A percentile compares a stretch with the other conserved stretches of the same genome.
phyloP scores from a whole-genome alignment of 2,329 filamentous ascomycete species.

The Huntiella abstrusa region DNA sequence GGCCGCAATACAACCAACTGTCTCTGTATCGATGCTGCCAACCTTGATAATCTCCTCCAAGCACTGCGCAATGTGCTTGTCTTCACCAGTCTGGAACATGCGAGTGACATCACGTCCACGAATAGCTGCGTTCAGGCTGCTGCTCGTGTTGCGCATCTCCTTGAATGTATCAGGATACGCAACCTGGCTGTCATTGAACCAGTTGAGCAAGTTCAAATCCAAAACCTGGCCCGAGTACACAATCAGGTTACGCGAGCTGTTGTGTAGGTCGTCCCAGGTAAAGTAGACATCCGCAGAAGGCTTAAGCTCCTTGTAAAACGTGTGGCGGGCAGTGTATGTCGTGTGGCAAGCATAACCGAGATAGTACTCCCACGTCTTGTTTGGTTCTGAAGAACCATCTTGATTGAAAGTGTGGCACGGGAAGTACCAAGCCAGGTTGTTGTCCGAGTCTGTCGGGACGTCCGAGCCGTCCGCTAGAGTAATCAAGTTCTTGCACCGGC shows the following conservation, averaged over 20 bases:
- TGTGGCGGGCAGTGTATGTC: conserved; percentile 41
- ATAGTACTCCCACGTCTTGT: conserved; percentile 57
- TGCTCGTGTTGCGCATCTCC: conserved; percentile 51
- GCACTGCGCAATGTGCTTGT: conserved; percentile 72
- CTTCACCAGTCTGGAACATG: conserved; percentile 56
- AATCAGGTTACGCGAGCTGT: conserved; percentile 71
- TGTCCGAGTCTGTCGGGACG: conserved; percentile 55
- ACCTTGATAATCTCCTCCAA: conserved; percentile 90
- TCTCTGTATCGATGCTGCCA: conserved; percentile 86
- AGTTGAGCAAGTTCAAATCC: conserved; percentile 70
- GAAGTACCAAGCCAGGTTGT: conserved; percentile 87
- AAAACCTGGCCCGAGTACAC: conserved; percentile 90
- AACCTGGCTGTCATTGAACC: conserved; percentile 76
- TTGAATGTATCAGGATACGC: conserved; percentile 59
- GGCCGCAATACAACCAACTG: conserved; percentile 90
- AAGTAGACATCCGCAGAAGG: conserved; percentile 80
- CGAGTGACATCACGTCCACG: conserved; percentile 79
- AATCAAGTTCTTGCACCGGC: conserved; percentile 83
- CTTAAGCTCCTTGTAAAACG: conserved; percentile 53
- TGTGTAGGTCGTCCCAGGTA: conserved; percentile 86
- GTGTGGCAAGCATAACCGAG: conserved; percentile 83
- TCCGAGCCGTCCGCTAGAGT: conserved; percentile 51
- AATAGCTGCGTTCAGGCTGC: conserved; percentile 40
- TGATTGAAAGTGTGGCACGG: conserved; percentile 84
- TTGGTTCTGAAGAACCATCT: conserved; percentile 67